phyloP scores from a whole-genome alignment of 192 early-diverging fungal species.

The Funneliformis geosporum region DNA sequence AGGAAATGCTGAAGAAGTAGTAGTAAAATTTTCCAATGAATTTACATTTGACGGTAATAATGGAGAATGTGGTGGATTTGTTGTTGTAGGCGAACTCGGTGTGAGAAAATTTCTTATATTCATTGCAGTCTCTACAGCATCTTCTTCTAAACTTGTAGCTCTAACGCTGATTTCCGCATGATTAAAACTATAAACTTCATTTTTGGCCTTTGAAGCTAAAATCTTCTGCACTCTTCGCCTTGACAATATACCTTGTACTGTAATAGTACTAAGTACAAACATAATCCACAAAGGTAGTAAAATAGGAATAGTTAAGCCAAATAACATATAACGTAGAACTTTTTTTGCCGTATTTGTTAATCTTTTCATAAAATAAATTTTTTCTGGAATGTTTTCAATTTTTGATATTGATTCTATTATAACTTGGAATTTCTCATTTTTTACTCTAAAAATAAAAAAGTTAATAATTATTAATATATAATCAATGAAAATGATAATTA shows the following conservation, averaged over 20 bases:
- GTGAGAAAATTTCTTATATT: constrained; percentile 23
- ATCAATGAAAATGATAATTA: background rate
- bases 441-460: background rate
- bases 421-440: background rate
- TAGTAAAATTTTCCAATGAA: background rate
- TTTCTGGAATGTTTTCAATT: constrained; percentile 15
- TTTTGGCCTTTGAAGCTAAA: background rate
- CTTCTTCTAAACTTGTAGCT: constrained; percentile 15
- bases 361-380: constrained; percentile 19
- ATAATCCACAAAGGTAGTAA: constrained; percentile 44
- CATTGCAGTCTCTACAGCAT: background rate
- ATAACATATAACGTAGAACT: constrained; percentile 36
- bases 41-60: background rate
- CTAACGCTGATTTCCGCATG: background rate
- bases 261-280: constrained; percentile 38
- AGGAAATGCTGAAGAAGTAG: constrained; percentile 34
- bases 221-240: constrained; percentile 37
- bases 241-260: constrained; percentile 44
- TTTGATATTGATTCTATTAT: constrained; percentile 28
- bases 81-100: background rate
- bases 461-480: background rate
- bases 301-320: constrained; percentile 36
- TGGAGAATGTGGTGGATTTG: background rate
- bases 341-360: background rate
- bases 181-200: background rate